Evolutionary conservation across 345 rosid genomes (phyloP).

Genomic region (Gossypium turneri): DNA sequence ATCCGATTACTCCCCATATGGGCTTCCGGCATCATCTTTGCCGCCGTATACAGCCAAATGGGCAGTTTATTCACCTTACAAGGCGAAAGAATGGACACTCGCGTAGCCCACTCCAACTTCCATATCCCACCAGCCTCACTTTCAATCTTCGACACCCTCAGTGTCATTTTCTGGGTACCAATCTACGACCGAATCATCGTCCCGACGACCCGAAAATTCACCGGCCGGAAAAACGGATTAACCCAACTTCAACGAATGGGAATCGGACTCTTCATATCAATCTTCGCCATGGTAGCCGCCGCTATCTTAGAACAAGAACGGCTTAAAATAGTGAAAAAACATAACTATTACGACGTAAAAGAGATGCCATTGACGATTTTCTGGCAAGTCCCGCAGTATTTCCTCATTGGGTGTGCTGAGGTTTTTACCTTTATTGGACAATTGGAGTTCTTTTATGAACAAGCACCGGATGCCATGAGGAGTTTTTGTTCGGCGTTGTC

Average conservation of each 20-base stretch:
- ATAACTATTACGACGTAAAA: not conserved
- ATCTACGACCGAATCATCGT: slow-evolving; percentile 15
- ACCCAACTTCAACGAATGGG: slow-evolving; percentile 21
- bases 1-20: slow-evolving; percentile 18
- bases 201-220: slow-evolving; percentile 8
- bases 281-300: slow-evolving; percentile 11
- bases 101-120: slow-evolving; percentile 9
- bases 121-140: slow-evolving; percentile 19
- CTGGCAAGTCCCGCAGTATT: slow-evolving; percentile 52
- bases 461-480: slow-evolving; percentile 53
- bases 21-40: slow-evolving; percentile 16
- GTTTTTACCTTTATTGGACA: slow-evolving; percentile 45
- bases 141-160: slow-evolving; percentile 19
- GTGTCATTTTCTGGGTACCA: slow-evolving; percentile 21
- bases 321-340: not conserved
- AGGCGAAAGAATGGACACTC: slow-evolving; percentile 23
- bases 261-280: slow-evolving; percentile 18
- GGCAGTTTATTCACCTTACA: slow-evolving; percentile 11
- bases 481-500: slow-evolving; percentile 40
- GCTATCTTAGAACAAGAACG: slow-evolving; percentile 4
- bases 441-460: slow-evolving; percentile 47
- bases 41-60: slow-evolving; percentile 15
- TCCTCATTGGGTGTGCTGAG: slow-evolving; percentile 47
- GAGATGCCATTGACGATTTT: slow-evolving; percentile 36
- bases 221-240: slow-evolving; percentile 8